Evolutionary conservation across 768 basidiomycete genomes (phyloP), one percentile per base, ranked within the genome.

Genomic region (Omphalotus guepiniiformis): DNA sequence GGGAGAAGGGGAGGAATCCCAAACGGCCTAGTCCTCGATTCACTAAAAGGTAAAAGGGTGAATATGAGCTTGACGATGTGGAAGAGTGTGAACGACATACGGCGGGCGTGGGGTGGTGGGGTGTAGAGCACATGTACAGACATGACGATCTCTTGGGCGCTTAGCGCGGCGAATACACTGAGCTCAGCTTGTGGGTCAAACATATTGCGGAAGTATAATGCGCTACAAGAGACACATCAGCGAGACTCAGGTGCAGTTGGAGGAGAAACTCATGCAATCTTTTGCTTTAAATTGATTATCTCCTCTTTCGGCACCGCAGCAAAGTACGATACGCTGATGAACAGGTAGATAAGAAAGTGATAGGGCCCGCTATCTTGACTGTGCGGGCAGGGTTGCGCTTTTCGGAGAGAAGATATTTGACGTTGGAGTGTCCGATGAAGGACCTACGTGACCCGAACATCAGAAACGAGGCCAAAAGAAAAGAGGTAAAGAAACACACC

Each of bases 341-440:
- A 65, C 25, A 88, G 36, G 53, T 88, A 89, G 3, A 81, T 70
- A 0, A 73, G 53, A 88, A 76, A 0, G 83, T 84, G 3, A 84
- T 57, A 1, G 85, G 83, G 1, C 81, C 83, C 0, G 85, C 88
- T 5, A 73, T 66, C 55, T 80, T 85, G 57, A 90, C 76, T 0
- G 85, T 88, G 29, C 74, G 71, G 4, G 87, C 73, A 1, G 86
- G 88, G 51, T 88, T 73, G 19, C 72, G 73, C 4, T 85, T 70
- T 57, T 89, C 85, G 4, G 82, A 83, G 4, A 88, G 67, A 0
- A 79, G 81, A 52, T 85, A 87, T 55, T 88, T 86, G 7, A 83
- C 83, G 48, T 83, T 85, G 2, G 79, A 76, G 58, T 86, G 88
- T 0, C 87, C 87, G 40, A 76, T 72, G 57, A 79, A 85, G 0